Percentiles rank a stretch among this genome's conserved stretches.
Conservation (phyloP, 768 basidiomycete species). For the Rhizopogon rudus region DNA sequence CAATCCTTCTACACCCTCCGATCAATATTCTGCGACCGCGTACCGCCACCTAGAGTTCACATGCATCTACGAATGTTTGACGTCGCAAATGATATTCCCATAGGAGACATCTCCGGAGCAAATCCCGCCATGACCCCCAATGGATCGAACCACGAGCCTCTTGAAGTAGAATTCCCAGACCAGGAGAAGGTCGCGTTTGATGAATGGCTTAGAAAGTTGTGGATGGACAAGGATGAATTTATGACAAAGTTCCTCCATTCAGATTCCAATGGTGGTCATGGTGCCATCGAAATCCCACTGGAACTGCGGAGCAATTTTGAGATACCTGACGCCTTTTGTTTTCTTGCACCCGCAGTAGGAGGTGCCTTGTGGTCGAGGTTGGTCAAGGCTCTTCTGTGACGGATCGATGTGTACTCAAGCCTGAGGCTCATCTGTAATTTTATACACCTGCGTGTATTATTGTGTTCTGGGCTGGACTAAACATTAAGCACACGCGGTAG, state of each 20-base stretch:
- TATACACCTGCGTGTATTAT: neutral
- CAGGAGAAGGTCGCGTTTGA: conserved; percentile 69
- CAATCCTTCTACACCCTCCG: conserved; percentile 87
- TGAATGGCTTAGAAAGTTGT: conserved; percentile 74
- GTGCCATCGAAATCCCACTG: conserved; percentile 52
- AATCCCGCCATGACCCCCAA: conserved; percentile 26
- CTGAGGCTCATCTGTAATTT: conserved; percentile 2
- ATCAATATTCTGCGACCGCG: conserved; percentile 77
- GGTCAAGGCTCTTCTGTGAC: conserved; percentile 15
- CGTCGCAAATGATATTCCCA: conserved; percentile 61
- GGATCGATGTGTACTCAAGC: conserved; percentile 4
- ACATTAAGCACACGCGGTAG: neutral
- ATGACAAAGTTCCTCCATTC: conserved; percentile 62
- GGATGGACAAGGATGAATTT: conserved; percentile 80
- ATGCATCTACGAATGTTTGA: conserved; percentile 82
- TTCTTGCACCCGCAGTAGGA: conserved; percentile 55
- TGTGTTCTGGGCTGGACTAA: conserved; percentile 1
- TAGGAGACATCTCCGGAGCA: conserved; percentile 50
- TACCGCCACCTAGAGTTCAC: conserved; percentile 82
- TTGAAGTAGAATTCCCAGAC: conserved; percentile 48
- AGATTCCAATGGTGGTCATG: conserved; percentile 31
- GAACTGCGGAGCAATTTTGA: conserved; percentile 50
- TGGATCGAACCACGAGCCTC: conserved; percentile 21
- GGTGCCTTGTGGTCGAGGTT: conserved; percentile 45
- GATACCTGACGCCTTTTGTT: conserved; percentile 62